These are phyloP conservation scores for Ricinus communis DNA, from an alignment of 345 rosid species.

Conservation along the genomic window DNA sequence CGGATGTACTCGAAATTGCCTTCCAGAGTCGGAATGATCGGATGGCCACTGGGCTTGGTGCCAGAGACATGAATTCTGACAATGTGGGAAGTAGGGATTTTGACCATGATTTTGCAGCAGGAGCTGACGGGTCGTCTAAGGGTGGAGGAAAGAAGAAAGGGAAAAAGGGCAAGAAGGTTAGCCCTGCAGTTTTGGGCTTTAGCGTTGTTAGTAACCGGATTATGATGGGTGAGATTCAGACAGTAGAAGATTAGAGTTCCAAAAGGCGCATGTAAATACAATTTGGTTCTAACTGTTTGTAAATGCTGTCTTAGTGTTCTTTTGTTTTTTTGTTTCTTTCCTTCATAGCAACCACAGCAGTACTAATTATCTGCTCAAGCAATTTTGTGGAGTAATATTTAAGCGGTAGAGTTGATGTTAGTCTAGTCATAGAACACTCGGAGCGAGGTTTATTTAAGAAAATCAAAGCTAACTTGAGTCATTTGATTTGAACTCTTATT, in stretches of 20 bases:
- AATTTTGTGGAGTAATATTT: constrained; percentile 38
- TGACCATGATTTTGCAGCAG: constrained; percentile 14
- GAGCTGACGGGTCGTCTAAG: constrained; percentile 50
- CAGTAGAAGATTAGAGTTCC: constrained; percentile 59
- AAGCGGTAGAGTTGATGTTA: constrained; percentile 10
- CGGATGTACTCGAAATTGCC: constrained; percentile 89
- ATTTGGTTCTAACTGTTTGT: constrained; percentile 32
- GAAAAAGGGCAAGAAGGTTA: constrained; percentile 90
- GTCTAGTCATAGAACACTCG: neutral
- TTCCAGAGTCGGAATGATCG: constrained; percentile 54
- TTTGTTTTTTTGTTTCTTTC: too few relatives aligned
- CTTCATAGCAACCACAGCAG: constrained; percentile 34
- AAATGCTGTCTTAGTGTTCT: constrained; percentile 32
- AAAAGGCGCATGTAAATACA: constrained; percentile 44
- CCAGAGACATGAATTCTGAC: constrained; percentile 44
- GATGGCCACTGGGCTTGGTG: constrained; percentile 40
- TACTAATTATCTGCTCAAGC: constrained; percentile 43
- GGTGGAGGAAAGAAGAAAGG: constrained; percentile 80
- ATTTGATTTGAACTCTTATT: neutral
- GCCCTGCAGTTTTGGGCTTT: constrained; percentile 76
- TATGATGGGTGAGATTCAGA: constrained; percentile 98
- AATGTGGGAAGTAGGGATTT: constrained; percentile 21
- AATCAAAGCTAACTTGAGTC: neutral
- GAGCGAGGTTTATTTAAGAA: neutral
- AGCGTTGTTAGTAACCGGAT: constrained; percentile 95